Evolutionary conservation across 1,284 basidiomycete species (phyloP).

Genomic region (Leccinum ponderosum): DNA sequence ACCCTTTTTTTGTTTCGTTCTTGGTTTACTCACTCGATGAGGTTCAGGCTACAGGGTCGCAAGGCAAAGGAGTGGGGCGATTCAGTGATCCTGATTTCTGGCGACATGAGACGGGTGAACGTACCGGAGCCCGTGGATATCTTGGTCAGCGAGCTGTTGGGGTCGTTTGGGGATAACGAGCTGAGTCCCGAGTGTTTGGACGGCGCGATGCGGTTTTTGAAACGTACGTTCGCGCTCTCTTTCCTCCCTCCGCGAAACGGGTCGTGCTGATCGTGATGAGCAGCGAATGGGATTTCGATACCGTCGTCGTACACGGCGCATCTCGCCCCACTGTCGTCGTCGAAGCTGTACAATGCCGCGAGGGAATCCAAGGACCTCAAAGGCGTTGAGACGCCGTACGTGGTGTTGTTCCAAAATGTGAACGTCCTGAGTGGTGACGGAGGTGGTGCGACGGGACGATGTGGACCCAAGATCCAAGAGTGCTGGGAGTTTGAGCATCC

Average conservation of each 20-base stretch:
- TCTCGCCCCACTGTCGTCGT: conserved; percentile 90
- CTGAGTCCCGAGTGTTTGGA: conserved; percentile 97
- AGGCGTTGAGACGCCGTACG: conserved; percentile 89
- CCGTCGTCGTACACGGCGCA: conserved; percentile 95
- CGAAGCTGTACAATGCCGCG: conserved; percentile 88
- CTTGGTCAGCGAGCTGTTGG: conserved; percentile 93
- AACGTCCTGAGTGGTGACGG: conserved; percentile 82
- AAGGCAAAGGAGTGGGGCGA: conserved; percentile 83
- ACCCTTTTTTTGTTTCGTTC: conserved; percentile 1
- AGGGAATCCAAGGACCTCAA: conserved; percentile 64
- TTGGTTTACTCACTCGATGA: conserved; percentile 20
- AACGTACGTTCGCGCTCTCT: conserved; percentile 54
- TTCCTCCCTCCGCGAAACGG: conserved; percentile 1
- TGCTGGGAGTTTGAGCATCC: conserved; percentile 99
- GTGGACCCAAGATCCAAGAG: conserved; percentile 86
- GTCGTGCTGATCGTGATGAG: conserved; percentile 8
- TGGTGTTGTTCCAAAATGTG: conserved; percentile 95
- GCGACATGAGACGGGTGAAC: conserved; percentile 89
- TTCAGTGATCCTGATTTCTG: conserved; percentile 80
- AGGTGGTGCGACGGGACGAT: conserved; percentile 58
- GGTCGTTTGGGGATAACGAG: conserved; percentile 99
- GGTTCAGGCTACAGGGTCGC: conserved; percentile 76
- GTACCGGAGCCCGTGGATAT: conserved; percentile 90
- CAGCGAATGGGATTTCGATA: conserved; percentile 92
- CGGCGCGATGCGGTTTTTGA: conserved; percentile 90